A percentile compares a stretch with the other conserved stretches of the same genome.
Evolutionary conservation across 1,139 yeast species (phyloP).

Genomic region (Debaryomycetaceae sp.): DNA sequence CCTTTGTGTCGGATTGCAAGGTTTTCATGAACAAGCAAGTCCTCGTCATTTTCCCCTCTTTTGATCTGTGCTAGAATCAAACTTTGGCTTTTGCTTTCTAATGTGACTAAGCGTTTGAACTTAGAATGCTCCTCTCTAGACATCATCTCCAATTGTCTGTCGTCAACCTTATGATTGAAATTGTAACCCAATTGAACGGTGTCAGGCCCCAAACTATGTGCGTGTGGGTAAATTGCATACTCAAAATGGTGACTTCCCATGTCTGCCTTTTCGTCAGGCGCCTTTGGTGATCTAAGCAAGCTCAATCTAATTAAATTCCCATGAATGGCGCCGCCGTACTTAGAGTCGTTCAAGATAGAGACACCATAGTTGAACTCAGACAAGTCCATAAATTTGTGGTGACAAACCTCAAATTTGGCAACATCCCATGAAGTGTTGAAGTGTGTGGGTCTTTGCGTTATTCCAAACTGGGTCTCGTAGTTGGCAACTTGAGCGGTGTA

Average conservation of each 20-base stretch:
- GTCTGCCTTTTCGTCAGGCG: slow-evolving; percentile 90
- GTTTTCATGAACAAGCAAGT: slow-evolving; percentile 31
- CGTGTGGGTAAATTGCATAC: slow-evolving; percentile 82
- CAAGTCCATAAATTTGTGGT: slow-evolving; percentile 89
- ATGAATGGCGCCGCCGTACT: slow-evolving; percentile 89
- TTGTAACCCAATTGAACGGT: slow-evolving; percentile 75
- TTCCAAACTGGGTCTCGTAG: slow-evolving; percentile 91
- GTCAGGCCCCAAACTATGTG: slow-evolving; percentile 55
- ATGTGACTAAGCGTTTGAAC: slow-evolving; percentile 20
- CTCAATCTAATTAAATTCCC: slow-evolving; percentile 86
- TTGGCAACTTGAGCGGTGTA: slow-evolving; percentile 65
- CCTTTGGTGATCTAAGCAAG: slow-evolving; percentile 77
- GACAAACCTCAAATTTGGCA: slow-evolving; percentile 94
- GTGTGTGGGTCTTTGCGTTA: slow-evolving; percentile 89
- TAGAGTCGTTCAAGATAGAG: slow-evolving; percentile 76
- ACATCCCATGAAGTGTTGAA: slow-evolving; percentile 94
- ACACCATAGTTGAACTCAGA: slow-evolving; percentile 87
- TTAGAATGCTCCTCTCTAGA: slow-evolving; percentile 17
- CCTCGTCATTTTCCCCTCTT: slow-evolving; percentile 82
- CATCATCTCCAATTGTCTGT: slow-evolving; percentile 13
- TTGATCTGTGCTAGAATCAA: slow-evolving; percentile 74
- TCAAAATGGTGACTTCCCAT: slow-evolving; percentile 84
- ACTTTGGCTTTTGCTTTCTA: slow-evolving; percentile 45
- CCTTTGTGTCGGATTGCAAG: slow-evolving; percentile 37
- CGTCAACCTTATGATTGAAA: slow-evolving; percentile 66